Conservation (phyloP, 139 green algal species). For the Nannochloris sp. region DNA sequence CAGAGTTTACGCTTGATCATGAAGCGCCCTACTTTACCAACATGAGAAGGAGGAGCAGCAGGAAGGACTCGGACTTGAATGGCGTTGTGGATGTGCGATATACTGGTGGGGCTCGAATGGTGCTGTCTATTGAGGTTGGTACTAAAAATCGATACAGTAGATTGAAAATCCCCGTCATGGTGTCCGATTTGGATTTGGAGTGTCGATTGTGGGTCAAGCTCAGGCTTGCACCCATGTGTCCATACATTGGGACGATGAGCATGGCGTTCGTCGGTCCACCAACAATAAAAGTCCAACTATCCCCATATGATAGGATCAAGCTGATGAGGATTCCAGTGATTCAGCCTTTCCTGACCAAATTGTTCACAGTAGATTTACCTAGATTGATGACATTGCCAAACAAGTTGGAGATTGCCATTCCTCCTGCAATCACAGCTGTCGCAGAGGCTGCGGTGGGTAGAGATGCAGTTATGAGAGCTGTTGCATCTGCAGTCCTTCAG, state of each 20-base stretch:
- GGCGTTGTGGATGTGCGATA: constrained; percentile 82
- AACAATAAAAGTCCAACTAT: constrained; percentile 85
- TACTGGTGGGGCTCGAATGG: constrained; percentile 83
- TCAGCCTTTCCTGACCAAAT: constrained; percentile 75
- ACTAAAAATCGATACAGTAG: constrained; percentile 21
- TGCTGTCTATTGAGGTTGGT: constrained; percentile 75
- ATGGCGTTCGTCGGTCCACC: constrained; percentile 84
- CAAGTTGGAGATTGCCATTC: constrained; percentile 83
- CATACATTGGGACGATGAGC: constrained; percentile 82
- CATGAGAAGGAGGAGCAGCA: constrained; percentile 73
- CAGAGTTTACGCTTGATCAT: constrained; percentile 90
- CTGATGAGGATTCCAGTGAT: constrained; percentile 88
- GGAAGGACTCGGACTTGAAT: constrained; percentile 77
- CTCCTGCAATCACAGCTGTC: constrained; percentile 72
- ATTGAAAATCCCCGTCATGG: constrained; percentile 61
- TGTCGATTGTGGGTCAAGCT: constrained; percentile 91
- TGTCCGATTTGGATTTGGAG: constrained; percentile 89
- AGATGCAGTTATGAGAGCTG: constrained; percentile 85
- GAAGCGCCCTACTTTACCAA: constrained; percentile 85
- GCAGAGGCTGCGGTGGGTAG: constrained; percentile 84
- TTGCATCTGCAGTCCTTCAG: constrained; percentile 77
- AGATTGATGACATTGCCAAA: constrained; percentile 89
- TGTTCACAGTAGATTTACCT: constrained; percentile 88
- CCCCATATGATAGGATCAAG: constrained; percentile 82
- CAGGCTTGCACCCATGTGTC: constrained; percentile 80